Conservation (phyloP, 192 early-diverging fungal genomes). For the Funneliformis mosseae region DNA sequence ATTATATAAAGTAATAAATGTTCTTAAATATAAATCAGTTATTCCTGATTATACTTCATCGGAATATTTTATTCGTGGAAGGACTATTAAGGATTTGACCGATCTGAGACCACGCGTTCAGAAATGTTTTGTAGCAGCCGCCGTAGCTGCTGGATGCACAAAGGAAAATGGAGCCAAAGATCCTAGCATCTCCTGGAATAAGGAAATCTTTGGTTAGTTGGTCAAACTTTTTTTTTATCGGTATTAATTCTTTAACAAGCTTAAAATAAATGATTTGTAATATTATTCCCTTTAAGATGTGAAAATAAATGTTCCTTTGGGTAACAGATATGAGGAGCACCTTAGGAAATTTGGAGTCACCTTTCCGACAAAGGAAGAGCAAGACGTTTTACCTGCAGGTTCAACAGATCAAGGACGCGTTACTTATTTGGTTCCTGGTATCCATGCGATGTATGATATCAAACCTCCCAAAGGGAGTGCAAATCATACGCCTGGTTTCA, state of each 20-base stretch:
- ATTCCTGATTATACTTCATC: slow-evolving; percentile 68
- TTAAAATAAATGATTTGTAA: too few species aligned
- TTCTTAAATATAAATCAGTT: slow-evolving; percentile 42
- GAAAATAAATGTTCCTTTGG: background rate
- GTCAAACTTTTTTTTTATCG: slow-evolving; percentile 46
- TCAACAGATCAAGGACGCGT: slow-evolving; percentile 76
- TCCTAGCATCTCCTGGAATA: slow-evolving; percentile 52
- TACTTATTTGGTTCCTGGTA: slow-evolving; percentile 59
- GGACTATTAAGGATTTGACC: slow-evolving; percentile 46
- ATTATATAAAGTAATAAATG: background rate
- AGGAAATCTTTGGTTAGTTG: slow-evolving; percentile 58
- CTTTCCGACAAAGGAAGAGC: slow-evolving; percentile 31
- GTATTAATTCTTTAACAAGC: background rate
- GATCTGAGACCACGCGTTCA: slow-evolving; percentile 55
- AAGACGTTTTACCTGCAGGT: slow-evolving; percentile 41
- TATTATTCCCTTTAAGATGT: background rate
- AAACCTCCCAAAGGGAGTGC: slow-evolving; percentile 34
- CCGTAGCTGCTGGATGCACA: slow-evolving; percentile 56
- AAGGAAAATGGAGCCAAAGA: slow-evolving; percentile 49
- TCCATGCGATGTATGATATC: slow-evolving; percentile 41
- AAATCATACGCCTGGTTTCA: slow-evolving; percentile 69
- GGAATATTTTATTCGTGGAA: slow-evolving; percentile 62
- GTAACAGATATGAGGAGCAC: slow-evolving; percentile 42
- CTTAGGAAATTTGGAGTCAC: slow-evolving; percentile 42
- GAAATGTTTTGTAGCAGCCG: slow-evolving; percentile 63